Evolutionary conservation across 192 early-diverging fungal species (phyloP).

Genomic region (Backusella morwellensis): DNA sequence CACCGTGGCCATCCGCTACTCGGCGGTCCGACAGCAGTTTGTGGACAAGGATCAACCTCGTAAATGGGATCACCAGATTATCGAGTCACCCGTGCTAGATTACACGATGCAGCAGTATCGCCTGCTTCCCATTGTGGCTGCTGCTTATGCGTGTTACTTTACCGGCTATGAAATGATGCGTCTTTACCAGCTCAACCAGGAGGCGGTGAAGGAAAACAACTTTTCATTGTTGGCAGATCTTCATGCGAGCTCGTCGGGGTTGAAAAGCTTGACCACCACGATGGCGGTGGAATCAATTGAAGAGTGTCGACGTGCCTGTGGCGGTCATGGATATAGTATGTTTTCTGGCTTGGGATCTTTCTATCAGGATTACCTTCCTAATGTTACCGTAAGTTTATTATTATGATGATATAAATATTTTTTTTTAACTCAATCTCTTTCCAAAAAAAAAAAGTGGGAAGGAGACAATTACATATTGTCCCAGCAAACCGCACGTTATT

Average conservation of each 20-base stretch:
- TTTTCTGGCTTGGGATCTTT: slow-evolving; percentile 70
- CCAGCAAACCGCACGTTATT: slow-evolving; percentile 82
- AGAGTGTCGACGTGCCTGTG: slow-evolving; percentile 70
- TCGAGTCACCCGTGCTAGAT: slow-evolving; percentile 71
- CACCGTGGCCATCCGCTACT: slow-evolving; percentile 72
- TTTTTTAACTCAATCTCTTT: background rate
- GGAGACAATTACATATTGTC: slow-evolving; percentile 85
- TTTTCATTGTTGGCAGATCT: slow-evolving; percentile 68
- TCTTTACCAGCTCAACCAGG: slow-evolving; percentile 61
- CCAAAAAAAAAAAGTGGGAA: slow-evolving; percentile 49
- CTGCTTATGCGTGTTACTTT: slow-evolving; percentile 72
- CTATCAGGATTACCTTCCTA: slow-evolving; percentile 68
- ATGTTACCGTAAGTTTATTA: slow-evolving; percentile 48
- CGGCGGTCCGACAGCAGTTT: slow-evolving; percentile 71
- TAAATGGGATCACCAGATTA: slow-evolving; percentile 40
- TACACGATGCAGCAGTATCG: slow-evolving; percentile 80
- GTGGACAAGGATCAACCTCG: slow-evolving; percentile 51
- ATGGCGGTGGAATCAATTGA: slow-evolving; percentile 69
- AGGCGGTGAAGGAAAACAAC: slow-evolving; percentile 54
- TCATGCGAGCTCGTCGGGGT: slow-evolving; percentile 75
- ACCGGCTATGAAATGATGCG: slow-evolving; percentile 61
- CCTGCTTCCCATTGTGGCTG: slow-evolving; percentile 67
- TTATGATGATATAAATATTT: too few species aligned
- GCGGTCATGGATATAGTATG: slow-evolving; percentile 74
- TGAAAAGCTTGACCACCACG: slow-evolving; percentile 72